Evolutionary conservation across 1,284 basidiomycete species (phyloP).

Genomic region (Volvariella volvacea): DNA sequence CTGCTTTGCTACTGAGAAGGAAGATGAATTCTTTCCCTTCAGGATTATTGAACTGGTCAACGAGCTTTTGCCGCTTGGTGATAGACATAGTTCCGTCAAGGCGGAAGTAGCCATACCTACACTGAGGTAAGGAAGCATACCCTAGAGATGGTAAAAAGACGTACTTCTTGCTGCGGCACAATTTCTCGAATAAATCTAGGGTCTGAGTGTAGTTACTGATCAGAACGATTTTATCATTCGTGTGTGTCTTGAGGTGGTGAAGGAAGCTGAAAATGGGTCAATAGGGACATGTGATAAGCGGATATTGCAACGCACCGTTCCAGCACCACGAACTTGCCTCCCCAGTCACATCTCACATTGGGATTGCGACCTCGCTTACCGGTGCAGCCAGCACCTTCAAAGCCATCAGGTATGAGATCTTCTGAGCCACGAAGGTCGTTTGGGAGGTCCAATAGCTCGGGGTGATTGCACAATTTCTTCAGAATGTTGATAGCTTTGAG

Average conservation of each 20-base stretch:
- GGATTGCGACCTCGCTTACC: constrained; percentile 39
- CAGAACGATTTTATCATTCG: constrained; percentile 95
- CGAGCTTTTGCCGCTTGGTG: constrained; percentile 93
- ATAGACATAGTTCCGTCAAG: constrained; percentile 94
- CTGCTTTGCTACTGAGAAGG: constrained; percentile 93
- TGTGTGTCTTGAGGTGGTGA: constrained; percentile 73
- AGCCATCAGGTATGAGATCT: constrained; percentile 79
- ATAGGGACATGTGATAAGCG: not conserved
- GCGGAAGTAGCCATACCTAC: constrained; percentile 87
- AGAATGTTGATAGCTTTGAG: constrained; percentile 96
- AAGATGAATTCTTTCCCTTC: constrained; percentile 94
- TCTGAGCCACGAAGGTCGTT: constrained; percentile 86
- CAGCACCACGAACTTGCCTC: constrained; percentile 92
- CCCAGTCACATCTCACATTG: constrained; percentile 69
- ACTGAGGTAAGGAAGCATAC: constrained; percentile 4
- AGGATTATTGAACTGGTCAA: constrained; percentile 97
- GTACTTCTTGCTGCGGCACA: constrained; percentile 80
- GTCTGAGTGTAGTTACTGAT: constrained; percentile 99
- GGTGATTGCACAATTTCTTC: constrained; percentile 98
- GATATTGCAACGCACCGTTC: constrained; percentile 57
- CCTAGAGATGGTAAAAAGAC: constrained; percentile 12
- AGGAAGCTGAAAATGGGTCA: constrained; percentile 59
- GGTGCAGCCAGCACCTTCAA: constrained; percentile 46
- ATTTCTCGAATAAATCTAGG: constrained; percentile 87
- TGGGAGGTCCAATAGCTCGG: constrained; percentile 86